Evolutionary conservation across 768 basidiomycete genomes (phyloP).

Genomic region (Trametes cingulata): DNA sequence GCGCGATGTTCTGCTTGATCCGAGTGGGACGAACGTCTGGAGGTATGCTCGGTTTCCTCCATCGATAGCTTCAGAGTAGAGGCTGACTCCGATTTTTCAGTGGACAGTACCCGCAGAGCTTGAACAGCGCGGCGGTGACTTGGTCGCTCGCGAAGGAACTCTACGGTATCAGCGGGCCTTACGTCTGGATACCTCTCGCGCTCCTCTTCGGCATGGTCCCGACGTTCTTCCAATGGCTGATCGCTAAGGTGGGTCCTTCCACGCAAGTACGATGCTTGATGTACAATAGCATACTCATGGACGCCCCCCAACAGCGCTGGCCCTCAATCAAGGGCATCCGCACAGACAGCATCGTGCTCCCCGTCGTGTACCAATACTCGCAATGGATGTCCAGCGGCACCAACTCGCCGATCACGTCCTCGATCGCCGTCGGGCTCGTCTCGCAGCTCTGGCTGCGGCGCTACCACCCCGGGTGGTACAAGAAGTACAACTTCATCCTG

Average conservation of each 20-base stretch:
- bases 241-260: slow-evolving; percentile 43
- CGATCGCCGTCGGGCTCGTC: slow-evolving; percentile 44
- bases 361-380: slow-evolving; percentile 48
- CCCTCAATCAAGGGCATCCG: slow-evolving; percentile 53
- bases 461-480: slow-evolving; percentile 66
- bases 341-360: slow-evolving; percentile 52
- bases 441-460: slow-evolving; percentile 55
- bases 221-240: slow-evolving; percentile 55
- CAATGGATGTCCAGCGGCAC: slow-evolving; percentile 56
- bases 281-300: no score
- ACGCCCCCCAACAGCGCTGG: slow-evolving; percentile 46
- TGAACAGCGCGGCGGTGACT: slow-evolving; percentile 61
- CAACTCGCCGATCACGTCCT: slow-evolving; percentile 49
- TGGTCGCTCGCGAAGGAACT: slow-evolving; percentile 64
- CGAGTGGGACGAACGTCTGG: slow-evolving; percentile 63
- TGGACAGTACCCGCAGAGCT: slow-evolving; percentile 50
- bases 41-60: slow-evolving; percentile 3
- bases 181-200: slow-evolving; percentile 56
- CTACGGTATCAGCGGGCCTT: slow-evolving; percentile 54
- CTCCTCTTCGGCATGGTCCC: slow-evolving; percentile 55
- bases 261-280: no score
- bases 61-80: neutral
- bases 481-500: slow-evolving; percentile 64
- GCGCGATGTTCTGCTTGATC: slow-evolving; percentile 51
- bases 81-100: slow-evolving; percentile 23